These are phyloP conservation scores for Haberlea rhodopensis DNA, from an alignment of 257 asterid genomes.

Conservation along the genomic window DNA sequence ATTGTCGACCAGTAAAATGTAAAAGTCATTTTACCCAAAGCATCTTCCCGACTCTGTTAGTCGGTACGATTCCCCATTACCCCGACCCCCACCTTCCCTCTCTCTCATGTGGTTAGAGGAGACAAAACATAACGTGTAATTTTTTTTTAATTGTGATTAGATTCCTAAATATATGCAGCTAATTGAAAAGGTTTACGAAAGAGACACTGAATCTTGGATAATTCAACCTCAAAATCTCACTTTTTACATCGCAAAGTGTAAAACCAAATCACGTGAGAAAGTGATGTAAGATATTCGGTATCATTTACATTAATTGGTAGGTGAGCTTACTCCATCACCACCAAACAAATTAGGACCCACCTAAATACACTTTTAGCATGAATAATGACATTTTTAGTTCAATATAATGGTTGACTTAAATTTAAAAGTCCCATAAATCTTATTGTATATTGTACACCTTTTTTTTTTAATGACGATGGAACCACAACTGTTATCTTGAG, in stretches of 20 bases:
- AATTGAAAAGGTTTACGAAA: constrained; percentile 29
- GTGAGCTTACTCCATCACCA: constrained; percentile 43
- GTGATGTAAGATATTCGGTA: constrained; percentile 44
- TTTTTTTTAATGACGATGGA: no score
- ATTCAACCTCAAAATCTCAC: constrained; percentile 26
- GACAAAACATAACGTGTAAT: background rate
- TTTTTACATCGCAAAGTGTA: background rate
- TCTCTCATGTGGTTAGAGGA: constrained; percentile 33
- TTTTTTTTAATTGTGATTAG: background rate
- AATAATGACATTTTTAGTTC: constrained; percentile 34
- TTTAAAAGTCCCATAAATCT: constrained; percentile 34
- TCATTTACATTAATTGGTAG: constrained; percentile 34
- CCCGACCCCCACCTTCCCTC: constrained; percentile 19
- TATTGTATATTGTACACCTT: constrained; percentile 21
- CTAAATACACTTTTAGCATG: constrained; percentile 37
- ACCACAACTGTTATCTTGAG: no score
- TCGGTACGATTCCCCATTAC: no score
- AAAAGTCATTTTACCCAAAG: no score
- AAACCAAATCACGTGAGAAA: constrained; percentile 50
- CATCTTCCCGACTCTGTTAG: no score
- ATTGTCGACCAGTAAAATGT: no score
- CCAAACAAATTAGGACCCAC: constrained; percentile 60
- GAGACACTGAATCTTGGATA: constrained; percentile 22
- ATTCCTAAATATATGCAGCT: constrained; percentile 2
- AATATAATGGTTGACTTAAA: constrained; percentile 28